A percentile compares a stretch with the other conserved stretches of the same genome.
These are phyloP conservation scores for Wickerhamiella galacta DNA, from an alignment of 805 yeast species.

Conservation along the genomic window DNA sequence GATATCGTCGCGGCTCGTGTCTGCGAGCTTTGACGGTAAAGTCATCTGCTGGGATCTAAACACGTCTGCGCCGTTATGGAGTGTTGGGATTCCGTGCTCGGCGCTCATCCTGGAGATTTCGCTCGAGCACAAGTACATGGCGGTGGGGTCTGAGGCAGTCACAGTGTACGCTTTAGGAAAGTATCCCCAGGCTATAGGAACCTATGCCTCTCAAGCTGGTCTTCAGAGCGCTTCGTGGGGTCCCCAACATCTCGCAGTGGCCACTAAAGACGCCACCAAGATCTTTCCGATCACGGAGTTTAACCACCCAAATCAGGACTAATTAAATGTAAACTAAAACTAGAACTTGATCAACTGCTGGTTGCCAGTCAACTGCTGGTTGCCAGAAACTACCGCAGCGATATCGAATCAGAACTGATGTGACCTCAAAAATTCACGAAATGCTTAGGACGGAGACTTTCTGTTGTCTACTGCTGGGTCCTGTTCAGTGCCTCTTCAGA, in stretches of 20 bases:
- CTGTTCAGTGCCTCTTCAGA: slow-evolving; percentile 31
- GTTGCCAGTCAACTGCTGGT: no score
- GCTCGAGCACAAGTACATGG: not conserved
- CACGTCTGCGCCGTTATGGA: not conserved
- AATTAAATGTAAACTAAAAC: no score
- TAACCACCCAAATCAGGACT: no score
- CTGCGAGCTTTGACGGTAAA: slow-evolving; percentile 8
- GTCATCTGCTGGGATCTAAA: slow-evolving; percentile 6
- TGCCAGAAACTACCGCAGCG: no score
- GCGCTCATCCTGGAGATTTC: not conserved
- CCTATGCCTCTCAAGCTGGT: not conserved
- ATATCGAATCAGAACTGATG: no score
- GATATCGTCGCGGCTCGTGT: slow-evolving; percentile 6
- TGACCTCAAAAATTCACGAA: no score
- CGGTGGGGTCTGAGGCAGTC: not conserved
- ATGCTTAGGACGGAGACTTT: no score
- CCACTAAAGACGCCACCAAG: not conserved
- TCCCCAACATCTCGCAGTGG: not conserved
- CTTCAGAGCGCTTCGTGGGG: not conserved
- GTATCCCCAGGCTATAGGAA: not conserved
- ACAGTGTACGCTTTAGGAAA: not conserved
- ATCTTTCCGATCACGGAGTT: not conserved
- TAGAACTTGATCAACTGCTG: no score
- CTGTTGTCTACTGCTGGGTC: no score
- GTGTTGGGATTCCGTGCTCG: not conserved